Evolutionary conservation across 495 filamentous ascomycete genomes (phyloP).

Genomic region (Xylaria venustula): DNA sequence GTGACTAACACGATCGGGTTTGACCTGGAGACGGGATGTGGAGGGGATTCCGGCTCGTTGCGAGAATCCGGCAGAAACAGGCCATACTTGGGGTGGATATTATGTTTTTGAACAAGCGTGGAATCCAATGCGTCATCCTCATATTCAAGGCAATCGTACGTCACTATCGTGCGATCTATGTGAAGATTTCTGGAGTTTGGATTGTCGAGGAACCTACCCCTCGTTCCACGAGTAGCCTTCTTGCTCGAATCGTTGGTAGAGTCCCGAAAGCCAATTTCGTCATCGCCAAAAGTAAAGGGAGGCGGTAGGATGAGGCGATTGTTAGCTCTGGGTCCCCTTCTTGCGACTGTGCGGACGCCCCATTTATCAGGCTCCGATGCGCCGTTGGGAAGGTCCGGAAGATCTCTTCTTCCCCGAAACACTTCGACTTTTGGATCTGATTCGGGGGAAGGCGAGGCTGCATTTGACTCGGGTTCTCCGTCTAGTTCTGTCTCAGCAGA

Average conservation of each 20-base stretch:
- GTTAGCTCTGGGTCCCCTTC: constrained; percentile 30
- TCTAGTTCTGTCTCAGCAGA: constrained; percentile 39
- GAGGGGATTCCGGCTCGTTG: constrained; percentile 37
- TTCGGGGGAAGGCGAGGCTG: constrained; percentile 33
- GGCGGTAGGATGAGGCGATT: constrained; percentile 46
- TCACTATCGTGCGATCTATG: constrained; percentile 39
- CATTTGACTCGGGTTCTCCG: constrained; percentile 37
- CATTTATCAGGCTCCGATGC: constrained; percentile 39
- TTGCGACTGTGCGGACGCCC: constrained; percentile 39
- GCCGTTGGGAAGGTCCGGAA: constrained; percentile 38
- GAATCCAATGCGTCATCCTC: constrained; percentile 41
- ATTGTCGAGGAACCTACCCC: constrained; percentile 40
- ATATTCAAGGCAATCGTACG: constrained; percentile 42
- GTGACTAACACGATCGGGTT: constrained; percentile 38
- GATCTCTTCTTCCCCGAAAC: constrained; percentile 21
- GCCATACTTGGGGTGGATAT: constrained; percentile 43
- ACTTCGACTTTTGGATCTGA: constrained; percentile 7
- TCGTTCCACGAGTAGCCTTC: constrained; percentile 35
- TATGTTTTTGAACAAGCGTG: constrained; percentile 39
- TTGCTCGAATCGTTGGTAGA: constrained; percentile 44
- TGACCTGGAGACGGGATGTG: constrained; percentile 28
- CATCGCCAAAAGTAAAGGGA: constrained; percentile 35
- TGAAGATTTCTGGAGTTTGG: constrained; percentile 43
- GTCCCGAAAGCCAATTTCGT: constrained; percentile 52
- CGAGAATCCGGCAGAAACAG: constrained; percentile 36